phyloP scores from a whole-genome alignment of 306 rosid species.

The Psophocarpus tetragonolobus region DNA sequence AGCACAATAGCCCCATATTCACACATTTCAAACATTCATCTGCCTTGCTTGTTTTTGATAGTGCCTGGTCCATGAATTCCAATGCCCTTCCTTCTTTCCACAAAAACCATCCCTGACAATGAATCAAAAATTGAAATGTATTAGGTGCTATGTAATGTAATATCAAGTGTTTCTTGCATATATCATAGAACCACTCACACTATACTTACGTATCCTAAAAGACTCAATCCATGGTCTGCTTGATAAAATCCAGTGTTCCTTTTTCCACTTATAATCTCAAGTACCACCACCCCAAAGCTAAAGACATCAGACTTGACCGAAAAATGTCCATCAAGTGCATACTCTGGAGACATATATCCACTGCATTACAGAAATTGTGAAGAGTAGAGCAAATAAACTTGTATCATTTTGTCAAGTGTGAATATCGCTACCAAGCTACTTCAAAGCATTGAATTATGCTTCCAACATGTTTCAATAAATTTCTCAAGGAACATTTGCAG shows the following conservation, averaged over 20 bases:
- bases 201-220: slow-evolving; percentile 63
- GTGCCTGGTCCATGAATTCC: slow-evolving; percentile 57
- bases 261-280: slow-evolving; percentile 71
- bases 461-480: too few relatives aligned
- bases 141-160: not conserved
- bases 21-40: slow-evolving; percentile 62
- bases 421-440: too few relatives aligned
- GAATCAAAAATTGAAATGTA: not conserved
- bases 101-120: slow-evolving; percentile 66
- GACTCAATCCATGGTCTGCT: slow-evolving; percentile 58
- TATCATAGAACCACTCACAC: slow-evolving; percentile 38
- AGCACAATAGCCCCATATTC: slow-evolving; percentile 63
- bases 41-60: slow-evolving; percentile 48
- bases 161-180: slow-evolving; percentile 31
- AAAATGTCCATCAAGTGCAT: slow-evolving; percentile 69
- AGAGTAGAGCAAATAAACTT: not conserved
- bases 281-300: slow-evolving; percentile 71
- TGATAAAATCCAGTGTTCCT: slow-evolving; percentile 72
- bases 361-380: slow-evolving; percentile 37
- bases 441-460: too few relatives aligned
- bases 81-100: slow-evolving; percentile 65
- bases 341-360: slow-evolving; percentile 81
- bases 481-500: too few relatives aligned
- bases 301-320: slow-evolving; percentile 71
- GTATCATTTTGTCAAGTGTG: not conserved